These are phyloP conservation scores for Fraxinus xanthoxyloides DNA, from an alignment of 305 asterid species.

Conservation along the genomic window DNA sequence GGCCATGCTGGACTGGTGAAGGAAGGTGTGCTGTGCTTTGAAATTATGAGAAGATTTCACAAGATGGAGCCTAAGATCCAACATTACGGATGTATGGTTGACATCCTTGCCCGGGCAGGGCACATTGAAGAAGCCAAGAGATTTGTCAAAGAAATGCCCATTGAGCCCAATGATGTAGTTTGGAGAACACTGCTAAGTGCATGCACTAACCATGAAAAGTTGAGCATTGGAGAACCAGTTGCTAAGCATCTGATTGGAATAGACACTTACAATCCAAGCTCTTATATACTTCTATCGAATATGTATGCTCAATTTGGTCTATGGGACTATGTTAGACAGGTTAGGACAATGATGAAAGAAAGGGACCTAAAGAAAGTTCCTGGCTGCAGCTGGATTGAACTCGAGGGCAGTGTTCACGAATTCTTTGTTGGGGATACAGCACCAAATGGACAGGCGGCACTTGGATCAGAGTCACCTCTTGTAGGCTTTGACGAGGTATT, in stretches of 20 bases:
- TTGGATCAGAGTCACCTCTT: constrained; percentile 15
- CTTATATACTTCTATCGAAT: constrained; percentile 68
- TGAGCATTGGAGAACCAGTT: constrained; percentile 52
- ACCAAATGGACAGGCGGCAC: constrained; percentile 24
- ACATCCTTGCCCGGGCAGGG: constrained; percentile 72
- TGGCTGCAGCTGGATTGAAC: constrained; percentile 80
- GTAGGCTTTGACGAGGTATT: background rate
- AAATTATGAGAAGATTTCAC: constrained; percentile 67
- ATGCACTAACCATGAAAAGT: constrained; percentile 54
- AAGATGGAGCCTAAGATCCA: constrained; percentile 58
- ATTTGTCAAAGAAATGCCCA: constrained; percentile 66
- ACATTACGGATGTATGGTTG: constrained; percentile 86
- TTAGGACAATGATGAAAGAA: constrained; percentile 61
- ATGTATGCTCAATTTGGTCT: constrained; percentile 67
- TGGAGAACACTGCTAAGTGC: constrained; percentile 68
- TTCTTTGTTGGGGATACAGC: constrained; percentile 63
- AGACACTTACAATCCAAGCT: constrained; percentile 50
- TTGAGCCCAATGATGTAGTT: constrained; percentile 67
- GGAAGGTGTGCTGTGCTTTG: constrained; percentile 75
- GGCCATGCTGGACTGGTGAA: constrained; percentile 79
- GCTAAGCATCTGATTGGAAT: constrained; percentile 49
- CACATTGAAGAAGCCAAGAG: constrained; percentile 56
- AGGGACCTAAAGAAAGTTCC: constrained; percentile 57
- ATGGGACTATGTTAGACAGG: constrained; percentile 64
- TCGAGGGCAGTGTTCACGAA: constrained; percentile 71